Conservation (phyloP, 2,329 filamentous ascomycete genomes). For the Magnaporthiopsis poae region DNA sequence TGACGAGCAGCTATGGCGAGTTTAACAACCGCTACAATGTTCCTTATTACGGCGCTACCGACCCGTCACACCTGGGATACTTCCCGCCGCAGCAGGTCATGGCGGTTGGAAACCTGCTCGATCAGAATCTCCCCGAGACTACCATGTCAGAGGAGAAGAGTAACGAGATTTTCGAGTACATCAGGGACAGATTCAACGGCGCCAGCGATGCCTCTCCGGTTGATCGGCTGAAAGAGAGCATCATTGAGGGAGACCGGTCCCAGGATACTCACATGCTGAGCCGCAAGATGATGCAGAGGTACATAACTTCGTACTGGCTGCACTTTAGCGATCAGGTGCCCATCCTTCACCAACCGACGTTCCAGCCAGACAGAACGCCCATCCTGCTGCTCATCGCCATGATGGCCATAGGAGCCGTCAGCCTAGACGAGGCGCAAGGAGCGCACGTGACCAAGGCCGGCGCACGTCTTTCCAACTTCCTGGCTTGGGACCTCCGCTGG, state of each 20-base stretch:
- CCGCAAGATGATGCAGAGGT: slow-evolving; percentile 88
- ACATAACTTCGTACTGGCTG: slow-evolving; percentile 87
- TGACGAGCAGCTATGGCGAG: slow-evolving; percentile 39
- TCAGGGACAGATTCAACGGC: slow-evolving; percentile 72
- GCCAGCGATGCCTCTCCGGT: slow-evolving; percentile 59
- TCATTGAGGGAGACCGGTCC: slow-evolving; percentile 69
- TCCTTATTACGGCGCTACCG: slow-evolving; percentile 36
- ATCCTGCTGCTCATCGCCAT: slow-evolving; percentile 77
- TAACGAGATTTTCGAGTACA: slow-evolving; percentile 70
- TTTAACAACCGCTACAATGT: slow-evolving; percentile 37
- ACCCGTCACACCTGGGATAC: slow-evolving; percentile 41
- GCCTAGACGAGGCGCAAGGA: slow-evolving; percentile 73
- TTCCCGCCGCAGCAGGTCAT: slow-evolving; percentile 70
- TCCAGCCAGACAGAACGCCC: slow-evolving; percentile 76
- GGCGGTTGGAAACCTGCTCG: slow-evolving; percentile 77
- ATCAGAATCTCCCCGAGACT: slow-evolving; percentile 68
- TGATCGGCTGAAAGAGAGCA: slow-evolving; percentile 62
- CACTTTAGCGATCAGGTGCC: slow-evolving; percentile 91
- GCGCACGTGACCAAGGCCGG: slow-evolving; percentile 63
- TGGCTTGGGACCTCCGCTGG: slow-evolving; percentile 90
- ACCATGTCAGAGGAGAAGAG: slow-evolving; percentile 81
- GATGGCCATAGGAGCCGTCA: slow-evolving; percentile 85
- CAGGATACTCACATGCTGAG: slow-evolving; percentile 60
- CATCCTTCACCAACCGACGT: slow-evolving; percentile 89
- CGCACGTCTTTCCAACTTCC: slow-evolving; percentile 77